Conservation (phyloP, 2,329 filamentous ascomycete species). For the Xylariaceae sp. region DNA sequence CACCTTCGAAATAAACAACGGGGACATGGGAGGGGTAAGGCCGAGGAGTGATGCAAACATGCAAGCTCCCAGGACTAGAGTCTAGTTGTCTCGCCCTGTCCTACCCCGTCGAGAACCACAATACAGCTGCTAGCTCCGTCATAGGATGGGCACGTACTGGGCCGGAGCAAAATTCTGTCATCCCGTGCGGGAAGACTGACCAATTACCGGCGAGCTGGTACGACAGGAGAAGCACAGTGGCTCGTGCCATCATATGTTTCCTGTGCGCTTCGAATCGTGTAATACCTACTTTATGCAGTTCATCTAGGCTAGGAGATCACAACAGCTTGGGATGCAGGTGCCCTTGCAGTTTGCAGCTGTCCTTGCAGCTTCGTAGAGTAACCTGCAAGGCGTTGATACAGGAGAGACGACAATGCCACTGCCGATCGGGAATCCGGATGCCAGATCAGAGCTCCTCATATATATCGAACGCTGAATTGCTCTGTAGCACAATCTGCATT, state of each 20-base stretch:
- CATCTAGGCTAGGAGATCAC: neutral
- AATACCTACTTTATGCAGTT: neutral
- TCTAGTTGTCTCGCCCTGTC: constrained; percentile 17
- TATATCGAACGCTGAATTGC: too few relatives aligned
- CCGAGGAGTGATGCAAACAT: constrained; percentile 20
- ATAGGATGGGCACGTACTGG: constrained; percentile 14
- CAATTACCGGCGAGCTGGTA: constrained; percentile 28
- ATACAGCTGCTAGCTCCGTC: constrained; percentile 14
- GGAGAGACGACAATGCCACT: too few relatives aligned
- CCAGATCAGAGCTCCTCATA: too few relatives aligned
- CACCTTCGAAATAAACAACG: constrained; percentile 4
- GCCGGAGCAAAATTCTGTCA: constrained; percentile 21
- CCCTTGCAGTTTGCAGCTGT: too few relatives aligned
- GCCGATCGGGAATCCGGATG: too few relatives aligned
- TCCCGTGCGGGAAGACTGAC: constrained; percentile 28
- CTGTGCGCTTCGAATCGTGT: constrained; percentile 14
- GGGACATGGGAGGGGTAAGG: constrained; percentile 10
- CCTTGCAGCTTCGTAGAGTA: too few relatives aligned
- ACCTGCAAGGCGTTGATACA: too few relatives aligned
- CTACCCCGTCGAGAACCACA: constrained; percentile 14
- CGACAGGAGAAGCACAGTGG: constrained; percentile 19
- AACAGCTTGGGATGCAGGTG: too few relatives aligned
- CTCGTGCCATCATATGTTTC: constrained; percentile 23
- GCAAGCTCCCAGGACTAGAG: constrained; percentile 16
- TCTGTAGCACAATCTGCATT: too few relatives aligned